phyloP scores from a whole-genome alignment of 2,329 filamentous ascomycete species.

The Epichloe gansuensis region DNA sequence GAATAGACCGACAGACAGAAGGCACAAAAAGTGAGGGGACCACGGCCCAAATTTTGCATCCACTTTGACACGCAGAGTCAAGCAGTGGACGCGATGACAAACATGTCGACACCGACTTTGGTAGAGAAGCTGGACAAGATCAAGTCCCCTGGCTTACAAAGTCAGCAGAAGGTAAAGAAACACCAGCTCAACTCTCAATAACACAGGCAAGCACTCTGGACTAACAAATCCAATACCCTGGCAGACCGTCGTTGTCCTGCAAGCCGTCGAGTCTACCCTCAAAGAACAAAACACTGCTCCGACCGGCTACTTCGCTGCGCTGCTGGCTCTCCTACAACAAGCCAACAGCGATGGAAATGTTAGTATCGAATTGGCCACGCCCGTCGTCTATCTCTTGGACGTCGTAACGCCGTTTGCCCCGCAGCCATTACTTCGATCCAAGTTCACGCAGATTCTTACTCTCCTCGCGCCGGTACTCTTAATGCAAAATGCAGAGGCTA shows the following conservation, averaged over 20 bases:
- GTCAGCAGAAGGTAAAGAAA: slow-evolving; percentile 77
- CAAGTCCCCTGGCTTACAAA: slow-evolving; percentile 89
- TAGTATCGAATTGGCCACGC: slow-evolving; percentile 71
- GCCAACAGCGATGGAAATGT: slow-evolving; percentile 54
- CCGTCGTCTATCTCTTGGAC: slow-evolving; percentile 92
- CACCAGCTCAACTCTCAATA: neutral
- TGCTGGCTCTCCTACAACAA: slow-evolving; percentile 75
- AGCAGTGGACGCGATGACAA: slow-evolving; percentile 12
- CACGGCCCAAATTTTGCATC: slow-evolving; percentile 4
- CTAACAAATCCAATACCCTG: neutral
- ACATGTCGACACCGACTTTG: slow-evolving; percentile 37
- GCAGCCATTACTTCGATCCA: slow-evolving; percentile 75
- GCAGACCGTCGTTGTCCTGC: slow-evolving; percentile 73
- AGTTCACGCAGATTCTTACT: slow-evolving; percentile 87
- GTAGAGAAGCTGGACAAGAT: slow-evolving; percentile 95
- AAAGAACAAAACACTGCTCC: slow-evolving; percentile 73
- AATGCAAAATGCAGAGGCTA: slow-evolving; percentile 70
- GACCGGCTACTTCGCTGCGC: slow-evolving; percentile 91
- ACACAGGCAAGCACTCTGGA: neutral
- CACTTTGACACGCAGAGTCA: neutral
- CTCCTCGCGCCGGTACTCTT: slow-evolving; percentile 75
- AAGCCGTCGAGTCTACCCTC: slow-evolving; percentile 85
- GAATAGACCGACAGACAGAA: neutral
- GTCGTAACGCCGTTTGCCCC: slow-evolving; percentile 77
- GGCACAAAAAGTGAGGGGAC: neutral